Conservation (phyloP, 345 rosid genomes). For the Salix purpurea region DNA sequence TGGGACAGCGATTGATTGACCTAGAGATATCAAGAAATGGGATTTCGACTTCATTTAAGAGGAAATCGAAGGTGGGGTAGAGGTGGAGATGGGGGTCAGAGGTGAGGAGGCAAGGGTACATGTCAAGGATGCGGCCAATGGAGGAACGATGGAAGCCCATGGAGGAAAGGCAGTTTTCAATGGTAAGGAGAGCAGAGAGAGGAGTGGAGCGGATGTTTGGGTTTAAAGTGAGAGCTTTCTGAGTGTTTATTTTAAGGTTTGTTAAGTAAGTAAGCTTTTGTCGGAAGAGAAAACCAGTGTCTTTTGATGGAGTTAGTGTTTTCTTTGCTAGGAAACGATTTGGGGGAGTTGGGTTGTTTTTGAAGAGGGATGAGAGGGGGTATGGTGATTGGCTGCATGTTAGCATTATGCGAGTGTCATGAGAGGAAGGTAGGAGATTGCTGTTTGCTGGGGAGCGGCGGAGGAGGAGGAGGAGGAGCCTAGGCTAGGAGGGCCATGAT, state of each 20-base stretch:
- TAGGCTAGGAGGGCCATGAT: not conserved
- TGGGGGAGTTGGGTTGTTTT: not conserved
- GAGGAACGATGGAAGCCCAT: slow-evolving; percentile 59
- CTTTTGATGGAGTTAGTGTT: slow-evolving; percentile 14
- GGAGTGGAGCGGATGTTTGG: slow-evolving; percentile 75
- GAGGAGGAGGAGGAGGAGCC: not conserved
- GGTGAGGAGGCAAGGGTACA: slow-evolving; percentile 68
- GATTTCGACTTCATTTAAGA: slow-evolving; percentile 50
- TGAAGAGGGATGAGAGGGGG: not conserved
- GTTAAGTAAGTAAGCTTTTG: slow-evolving; percentile 65
- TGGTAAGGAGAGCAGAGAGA: slow-evolving; percentile 60
- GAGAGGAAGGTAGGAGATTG: too few relatives aligned
- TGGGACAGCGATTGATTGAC: slow-evolving; percentile 64
- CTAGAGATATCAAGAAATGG: slow-evolving; percentile 45
- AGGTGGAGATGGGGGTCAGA: slow-evolving; percentile 48
- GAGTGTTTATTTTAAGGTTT: slow-evolving; percentile 56
- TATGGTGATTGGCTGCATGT: not conserved
- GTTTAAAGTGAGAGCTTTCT: slow-evolving; percentile 60
- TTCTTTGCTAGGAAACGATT: not conserved
- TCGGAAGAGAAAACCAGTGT: slow-evolving; percentile 66
- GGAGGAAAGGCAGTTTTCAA: slow-evolving; percentile 53
- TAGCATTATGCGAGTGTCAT: not conserved
- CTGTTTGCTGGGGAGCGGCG: not conserved
- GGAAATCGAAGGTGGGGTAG: slow-evolving; percentile 60
- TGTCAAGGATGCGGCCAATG: slow-evolving; percentile 73